phyloP scores from a whole-genome alignment of 2,329 filamentous ascomycete species.

The Apiospora kogelbergensis region DNA sequence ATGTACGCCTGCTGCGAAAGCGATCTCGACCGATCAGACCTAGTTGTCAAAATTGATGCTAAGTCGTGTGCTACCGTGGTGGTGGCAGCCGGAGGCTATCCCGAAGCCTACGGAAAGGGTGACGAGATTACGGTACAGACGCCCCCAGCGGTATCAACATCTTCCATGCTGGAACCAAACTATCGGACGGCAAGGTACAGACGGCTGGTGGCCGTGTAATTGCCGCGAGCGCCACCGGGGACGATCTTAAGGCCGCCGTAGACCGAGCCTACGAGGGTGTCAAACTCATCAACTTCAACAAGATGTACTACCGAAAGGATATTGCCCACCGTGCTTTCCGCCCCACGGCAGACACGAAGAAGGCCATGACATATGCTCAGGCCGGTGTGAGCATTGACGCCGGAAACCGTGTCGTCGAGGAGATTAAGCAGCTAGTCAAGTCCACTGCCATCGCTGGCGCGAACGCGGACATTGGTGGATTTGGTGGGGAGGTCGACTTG shows the following conservation, averaged over 20 bases:
- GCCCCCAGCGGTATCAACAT: constrained; percentile 60
- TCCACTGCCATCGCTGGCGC: constrained; percentile 84
- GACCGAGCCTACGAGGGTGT: constrained; percentile 86
- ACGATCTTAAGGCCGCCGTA: constrained; percentile 78
- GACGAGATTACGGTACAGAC: constrained; percentile 53
- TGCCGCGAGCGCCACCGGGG: constrained; percentile 77
- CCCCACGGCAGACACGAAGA: constrained; percentile 37
- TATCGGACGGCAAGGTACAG: constrained; percentile 63
- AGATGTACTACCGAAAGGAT: constrained; percentile 90
- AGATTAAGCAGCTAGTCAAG: constrained; percentile 87
- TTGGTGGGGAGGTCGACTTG: constrained; percentile 85
- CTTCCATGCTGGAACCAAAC: constrained; percentile 88
- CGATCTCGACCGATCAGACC: constrained; percentile 60
- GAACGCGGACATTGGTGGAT: constrained; percentile 91
- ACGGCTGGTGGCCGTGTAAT: constrained; percentile 91
- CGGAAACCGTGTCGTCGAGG: constrained; percentile 87
- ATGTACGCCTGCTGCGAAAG: constrained; percentile 83
- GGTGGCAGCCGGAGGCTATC: constrained; percentile 90
- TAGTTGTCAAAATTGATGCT: constrained; percentile 65
- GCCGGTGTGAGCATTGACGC: constrained; percentile 94
- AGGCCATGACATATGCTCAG: constrained; percentile 81
- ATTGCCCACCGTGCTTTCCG: constrained; percentile 79
- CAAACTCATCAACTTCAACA: constrained; percentile 75
- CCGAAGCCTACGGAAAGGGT: constrained; percentile 81
- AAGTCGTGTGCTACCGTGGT: constrained; percentile 88